A percentile compares a stretch with the other conserved stretches of the same genome.
Evolutionary conservation across 2,329 filamentous ascomycete species (phyloP).

Genomic region (Claviceps sp.): DNA sequence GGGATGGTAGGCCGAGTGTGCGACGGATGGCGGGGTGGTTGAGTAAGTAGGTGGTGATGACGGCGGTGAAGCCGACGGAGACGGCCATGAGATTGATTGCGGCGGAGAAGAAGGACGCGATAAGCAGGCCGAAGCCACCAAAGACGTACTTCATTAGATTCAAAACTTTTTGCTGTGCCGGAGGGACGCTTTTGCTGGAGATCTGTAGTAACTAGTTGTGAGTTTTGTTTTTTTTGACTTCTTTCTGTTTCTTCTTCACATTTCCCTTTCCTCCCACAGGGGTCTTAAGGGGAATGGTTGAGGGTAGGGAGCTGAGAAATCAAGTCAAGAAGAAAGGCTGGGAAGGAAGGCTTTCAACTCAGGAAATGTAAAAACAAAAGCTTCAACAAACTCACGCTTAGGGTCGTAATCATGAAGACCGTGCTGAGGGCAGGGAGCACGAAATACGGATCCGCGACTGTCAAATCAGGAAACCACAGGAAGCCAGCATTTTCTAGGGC

Average conservation of each 20-base stretch:
- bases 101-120: conserved; percentile 33
- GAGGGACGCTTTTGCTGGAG: conserved; percentile 20
- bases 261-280: not conserved
- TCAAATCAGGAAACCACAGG: conserved; percentile 70
- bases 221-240: not conserved
- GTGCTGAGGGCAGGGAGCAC: conserved; percentile 55
- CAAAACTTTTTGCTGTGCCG: conserved; percentile 21
- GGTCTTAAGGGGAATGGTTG: not conserved
- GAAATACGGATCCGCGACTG: conserved; percentile 62
- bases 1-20: conserved; percentile 23
- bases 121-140: conserved; percentile 28
- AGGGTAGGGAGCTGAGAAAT: not conserved
- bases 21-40: conserved; percentile 26
- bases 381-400: conserved; percentile 29
- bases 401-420: conserved; percentile 38
- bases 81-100: conserved; percentile 35
- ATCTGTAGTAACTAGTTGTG: conserved; percentile 14
- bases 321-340: too few relatives aligned
- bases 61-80: conserved; percentile 24
- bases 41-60: conserved; percentile 24
- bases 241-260: not conserved
- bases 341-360: not conserved
- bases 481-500: conserved; percentile 56
- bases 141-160: conserved; percentile 31
- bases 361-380: too few relatives aligned